Conservation (phyloP, 2,329 filamentous ascomycete genomes). For the Niveomyces coronatus region DNA sequence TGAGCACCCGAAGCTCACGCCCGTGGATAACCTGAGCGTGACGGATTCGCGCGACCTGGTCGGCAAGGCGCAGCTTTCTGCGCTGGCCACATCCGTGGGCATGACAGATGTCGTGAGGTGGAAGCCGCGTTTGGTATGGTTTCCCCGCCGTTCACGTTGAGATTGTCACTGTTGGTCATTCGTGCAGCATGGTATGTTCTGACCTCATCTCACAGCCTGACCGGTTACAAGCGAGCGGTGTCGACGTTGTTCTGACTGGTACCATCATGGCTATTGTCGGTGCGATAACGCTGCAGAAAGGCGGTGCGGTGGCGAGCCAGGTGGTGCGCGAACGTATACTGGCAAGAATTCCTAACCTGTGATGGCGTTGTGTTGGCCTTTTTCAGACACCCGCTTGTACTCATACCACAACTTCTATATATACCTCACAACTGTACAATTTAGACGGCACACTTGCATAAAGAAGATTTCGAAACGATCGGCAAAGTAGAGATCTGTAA, state of each 20-base stretch:
- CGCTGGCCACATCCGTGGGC: conserved; percentile 59
- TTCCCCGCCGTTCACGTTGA: conserved; percentile 3
- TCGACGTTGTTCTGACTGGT: conserved; percentile 63
- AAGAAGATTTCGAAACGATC: conserved; percentile 1
- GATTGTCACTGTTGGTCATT: too few relatives aligned
- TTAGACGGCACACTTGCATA: conserved; percentile 13
- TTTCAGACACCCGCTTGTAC: conserved; percentile 6
- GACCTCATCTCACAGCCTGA: conserved; percentile 39
- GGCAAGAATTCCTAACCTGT: conserved; percentile 18
- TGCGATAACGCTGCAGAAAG: conserved; percentile 79
- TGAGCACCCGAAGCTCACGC: conserved; percentile 57
- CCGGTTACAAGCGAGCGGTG: conserved; percentile 62
- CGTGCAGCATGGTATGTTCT: too few relatives aligned
- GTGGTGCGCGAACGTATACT: conserved; percentile 70
- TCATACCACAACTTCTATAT: conserved; percentile 8
- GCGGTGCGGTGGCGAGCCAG: conserved; percentile 64
- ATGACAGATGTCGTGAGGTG: conserved; percentile 71
- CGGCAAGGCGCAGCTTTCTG: conserved; percentile 53
- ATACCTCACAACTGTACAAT: conserved; percentile 17
- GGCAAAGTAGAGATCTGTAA: conserved; percentile 1
- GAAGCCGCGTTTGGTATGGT: conserved; percentile 70
- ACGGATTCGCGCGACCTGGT: conserved; percentile 51
- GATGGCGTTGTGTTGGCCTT: conserved; percentile 2
- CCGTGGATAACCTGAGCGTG: conserved; percentile 60
- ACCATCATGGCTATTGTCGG: conserved; percentile 80